A percentile compares a stretch with the other conserved stretches of the same genome.
These are phyloP conservation scores for Hydnomerulius pinastri DNA, from an alignment of 768 basidiomycete genomes.

Conservation along the genomic window DNA sequence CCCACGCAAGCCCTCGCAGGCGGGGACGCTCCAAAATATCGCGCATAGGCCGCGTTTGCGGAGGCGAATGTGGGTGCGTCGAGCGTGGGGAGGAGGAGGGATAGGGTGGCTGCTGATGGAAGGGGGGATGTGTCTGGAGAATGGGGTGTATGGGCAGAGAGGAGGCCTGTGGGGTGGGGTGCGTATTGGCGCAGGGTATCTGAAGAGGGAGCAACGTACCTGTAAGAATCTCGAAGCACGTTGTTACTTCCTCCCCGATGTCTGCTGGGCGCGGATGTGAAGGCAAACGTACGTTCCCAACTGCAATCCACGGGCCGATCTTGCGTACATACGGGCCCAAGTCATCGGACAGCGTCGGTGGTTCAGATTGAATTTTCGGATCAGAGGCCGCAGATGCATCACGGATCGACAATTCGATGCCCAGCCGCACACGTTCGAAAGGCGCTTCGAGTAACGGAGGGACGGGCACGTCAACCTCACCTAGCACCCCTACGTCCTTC, in stretches of 20 bases:
- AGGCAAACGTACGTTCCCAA: constrained; percentile 52
- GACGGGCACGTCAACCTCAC: constrained; percentile 26
- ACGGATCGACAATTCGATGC: constrained; percentile 14
- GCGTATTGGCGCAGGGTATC: not conserved
- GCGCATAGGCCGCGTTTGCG: constrained; percentile 77
- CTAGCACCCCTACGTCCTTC: constrained; percentile 41
- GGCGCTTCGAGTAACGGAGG: constrained; percentile 52
- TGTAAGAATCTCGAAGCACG: constrained; percentile 66
- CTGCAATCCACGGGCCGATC: constrained; percentile 66
- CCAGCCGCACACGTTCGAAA: constrained; percentile 16
- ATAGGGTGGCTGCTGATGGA: constrained; percentile 59
- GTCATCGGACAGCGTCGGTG: not conserved
- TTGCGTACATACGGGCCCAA: constrained; percentile 22
- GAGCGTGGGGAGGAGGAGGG: constrained; percentile 82
- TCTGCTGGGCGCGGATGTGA: constrained; percentile 48
- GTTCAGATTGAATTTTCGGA: not conserved
- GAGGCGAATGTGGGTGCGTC: constrained; percentile 58
- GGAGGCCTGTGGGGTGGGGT: too few species aligned
- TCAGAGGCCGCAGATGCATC: not conserved
- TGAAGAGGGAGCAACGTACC: constrained; percentile 41
- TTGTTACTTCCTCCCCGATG: constrained; percentile 69
- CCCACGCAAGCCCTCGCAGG: constrained; percentile 95
- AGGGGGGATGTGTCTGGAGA: constrained; percentile 17
- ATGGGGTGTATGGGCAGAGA: constrained; percentile 46
- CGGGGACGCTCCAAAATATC: constrained; percentile 88